Percentiles rank a stretch among this genome's conserved stretches.
phyloP scores from a whole-genome alignment of 225 moss, liverwort and hornwort genomes.

The Polytrichum commune region DNA sequence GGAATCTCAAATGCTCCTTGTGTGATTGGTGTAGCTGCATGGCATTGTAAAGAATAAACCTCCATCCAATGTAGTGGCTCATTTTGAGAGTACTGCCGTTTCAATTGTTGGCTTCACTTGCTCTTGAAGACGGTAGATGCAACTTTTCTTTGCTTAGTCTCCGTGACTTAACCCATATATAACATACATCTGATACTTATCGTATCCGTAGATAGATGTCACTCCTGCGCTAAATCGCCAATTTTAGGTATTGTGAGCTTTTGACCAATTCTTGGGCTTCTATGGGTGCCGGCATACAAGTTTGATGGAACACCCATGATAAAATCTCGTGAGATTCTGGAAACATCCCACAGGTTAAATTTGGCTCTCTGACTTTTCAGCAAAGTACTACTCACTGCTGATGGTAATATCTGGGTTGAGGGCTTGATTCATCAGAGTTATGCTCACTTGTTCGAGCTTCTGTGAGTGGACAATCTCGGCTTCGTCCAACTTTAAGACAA shows the following conservation, averaged over 20 bases:
- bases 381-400: background rate
- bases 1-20: too few species aligned
- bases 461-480: background rate
- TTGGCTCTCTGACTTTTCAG: background rate
- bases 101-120: too few species aligned
- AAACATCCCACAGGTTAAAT: background rate
- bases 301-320: background rate
- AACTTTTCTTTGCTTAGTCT: too few species aligned
- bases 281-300: background rate
- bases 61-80: too few species aligned
- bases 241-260: background rate
- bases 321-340: background rate
- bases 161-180: too few species aligned
- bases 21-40: too few species aligned
- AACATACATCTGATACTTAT: too few species aligned
- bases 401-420: background rate
- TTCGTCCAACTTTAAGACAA: background rate
- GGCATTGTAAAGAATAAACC: too few species aligned
- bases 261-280: constrained; percentile 3
- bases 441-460: background rate
- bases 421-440: background rate
- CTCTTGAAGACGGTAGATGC: too few species aligned
- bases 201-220: too few species aligned
- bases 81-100: too few species aligned
- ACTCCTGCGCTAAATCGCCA: too few species aligned